Percentiles rank a stretch among this genome's conserved stretches.
phyloP scores from a whole-genome alignment of 1,139 yeast genomes.

The Sugiyamaella sp. region DNA sequence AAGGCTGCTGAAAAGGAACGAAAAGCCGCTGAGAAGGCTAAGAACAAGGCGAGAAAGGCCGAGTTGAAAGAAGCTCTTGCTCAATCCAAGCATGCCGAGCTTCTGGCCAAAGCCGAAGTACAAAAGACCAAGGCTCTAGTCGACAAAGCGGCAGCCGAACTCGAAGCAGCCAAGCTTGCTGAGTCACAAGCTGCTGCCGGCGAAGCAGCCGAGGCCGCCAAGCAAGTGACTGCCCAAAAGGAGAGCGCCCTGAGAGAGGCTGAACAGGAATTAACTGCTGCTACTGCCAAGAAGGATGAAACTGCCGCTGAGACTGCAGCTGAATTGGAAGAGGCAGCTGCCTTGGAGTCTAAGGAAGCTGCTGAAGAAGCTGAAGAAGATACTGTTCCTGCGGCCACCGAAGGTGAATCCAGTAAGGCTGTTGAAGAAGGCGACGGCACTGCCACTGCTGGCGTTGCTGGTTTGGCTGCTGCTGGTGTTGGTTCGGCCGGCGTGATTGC shows the following conservation, averaged over 20 bases:
- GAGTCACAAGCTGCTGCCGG: constrained; percentile 25
- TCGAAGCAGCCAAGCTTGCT: constrained; percentile 37
- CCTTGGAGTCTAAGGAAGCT: constrained; percentile 42
- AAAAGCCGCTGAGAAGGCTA: constrained; percentile 29
- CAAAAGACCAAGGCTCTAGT: constrained; percentile 33
- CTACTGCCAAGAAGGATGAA: constrained; percentile 47
- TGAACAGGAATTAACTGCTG: constrained; percentile 16
- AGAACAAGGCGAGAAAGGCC: constrained; percentile 27
- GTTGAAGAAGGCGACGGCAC: constrained; percentile 19
- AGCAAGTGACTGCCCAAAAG: constrained; percentile 17
- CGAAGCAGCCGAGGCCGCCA: constrained; percentile 22
- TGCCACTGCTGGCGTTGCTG: constrained; percentile 6
- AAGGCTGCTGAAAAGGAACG: constrained; percentile 28
- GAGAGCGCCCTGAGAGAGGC: constrained; percentile 25
- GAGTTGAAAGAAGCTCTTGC: constrained; percentile 33
- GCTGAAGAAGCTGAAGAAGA: constrained; percentile 34
- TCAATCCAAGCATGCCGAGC: constrained; percentile 36
- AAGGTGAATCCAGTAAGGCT: constrained; percentile 18
- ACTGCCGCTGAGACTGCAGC: constrained; percentile 48
- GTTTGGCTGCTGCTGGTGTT: constrained; percentile 11
- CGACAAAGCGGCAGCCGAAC: constrained; percentile 34
- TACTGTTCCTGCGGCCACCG: constrained; percentile 28
- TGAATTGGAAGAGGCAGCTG: constrained; percentile 49
- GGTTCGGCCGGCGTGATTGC: constrained; percentile 19
- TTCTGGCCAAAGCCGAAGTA: constrained; percentile 36